Base-by-base conservation (phyloP, 495 filamentous ascomycete species). In the Xylaria acuta region DNA sequence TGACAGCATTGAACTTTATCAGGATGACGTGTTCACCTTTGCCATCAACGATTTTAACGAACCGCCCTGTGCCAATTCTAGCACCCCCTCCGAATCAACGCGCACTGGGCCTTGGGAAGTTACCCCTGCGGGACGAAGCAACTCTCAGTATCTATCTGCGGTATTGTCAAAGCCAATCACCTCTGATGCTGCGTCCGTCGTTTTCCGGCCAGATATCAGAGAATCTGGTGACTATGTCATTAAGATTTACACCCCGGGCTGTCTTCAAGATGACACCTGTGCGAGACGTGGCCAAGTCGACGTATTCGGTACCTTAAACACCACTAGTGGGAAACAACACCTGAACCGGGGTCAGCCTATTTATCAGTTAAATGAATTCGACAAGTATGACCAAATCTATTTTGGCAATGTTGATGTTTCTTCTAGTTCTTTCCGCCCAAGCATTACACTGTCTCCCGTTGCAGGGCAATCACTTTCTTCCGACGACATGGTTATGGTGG, bases 361-460 rank as follows among this genome's bases (percentile, higher is more conserved):
- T 16, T 95, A 86, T 78, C 97, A 99, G 82, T 97, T 94, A 22
- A 98, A 98, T 80, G 82, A 94, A 74, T 93, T 90, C 77, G 94
- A 97, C 82, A 99, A 98, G 81, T 97, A 96, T 74, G 97, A 98
- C 76, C 89, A 91, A 68, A 89, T 98, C 70, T 97, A 94, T 79
- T 90, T 89, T 70, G 97, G 94, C 9, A 88, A 87, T 71, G 89
- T 99, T 68, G 94, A 98, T 76, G 90, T 89, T 38, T 90, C 85
- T 73, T 91, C 89, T 41, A 85, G 85, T 73, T 86, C 85, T 27
- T 98, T 98, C 82, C 89, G 91, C 27, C 94, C 96, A 34, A 87
- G 86, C 22, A 90, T 99, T 64, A 97, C 93, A 2, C 83, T 99
- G 65, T 85, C 90, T 2, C 93, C 95, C 14, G 79, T 86, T 25